Percentiles rank a stretch among this genome's conserved stretches.
Evolutionary conservation across 805 yeast genomes (phyloP).

Genomic region (Ogataea siamensis): DNA sequence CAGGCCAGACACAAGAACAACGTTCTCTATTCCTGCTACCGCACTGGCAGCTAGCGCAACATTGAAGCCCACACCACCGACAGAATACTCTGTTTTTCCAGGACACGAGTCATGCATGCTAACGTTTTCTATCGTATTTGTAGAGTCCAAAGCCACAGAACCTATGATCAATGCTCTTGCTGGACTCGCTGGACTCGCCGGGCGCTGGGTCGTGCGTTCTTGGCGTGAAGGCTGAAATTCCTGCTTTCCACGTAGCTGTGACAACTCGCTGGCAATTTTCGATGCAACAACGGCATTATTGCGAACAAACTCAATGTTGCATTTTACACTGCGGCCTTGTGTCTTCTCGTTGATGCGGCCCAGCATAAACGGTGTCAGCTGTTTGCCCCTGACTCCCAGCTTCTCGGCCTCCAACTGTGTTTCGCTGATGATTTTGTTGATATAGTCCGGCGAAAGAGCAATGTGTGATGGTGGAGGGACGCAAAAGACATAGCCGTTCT

Average conservation of each 20-base stretch:
- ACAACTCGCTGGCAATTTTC: conserved; percentile 56
- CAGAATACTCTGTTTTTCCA: conserved; percentile 49
- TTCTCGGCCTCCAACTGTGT: conserved; percentile 57
- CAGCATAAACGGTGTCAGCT: conserved; percentile 75
- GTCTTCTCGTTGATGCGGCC: conserved; percentile 65
- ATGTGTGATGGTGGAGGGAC: conserved; percentile 71
- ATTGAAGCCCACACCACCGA: conserved; percentile 88
- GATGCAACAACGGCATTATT: conserved; percentile 74
- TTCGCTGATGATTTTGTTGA: conserved; percentile 52
- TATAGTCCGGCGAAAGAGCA: conserved; percentile 55
- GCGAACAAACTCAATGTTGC: conserved; percentile 72
- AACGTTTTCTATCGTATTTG: conserved; percentile 44
- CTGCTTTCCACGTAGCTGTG: conserved; percentile 3
- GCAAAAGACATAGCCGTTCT: conserved; percentile 75
- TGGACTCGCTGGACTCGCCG: too few species aligned
- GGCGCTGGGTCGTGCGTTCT: too few species aligned
- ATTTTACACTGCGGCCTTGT: conserved; percentile 62
- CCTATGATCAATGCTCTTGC: conserved; percentile 56
- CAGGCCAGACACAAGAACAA: conserved; percentile 51
- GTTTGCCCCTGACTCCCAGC: conserved; percentile 63
- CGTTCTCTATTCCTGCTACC: conserved; percentile 27
- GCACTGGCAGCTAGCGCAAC: conserved; percentile 63
- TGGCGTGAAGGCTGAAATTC: too few species aligned
- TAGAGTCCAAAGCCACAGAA: conserved; percentile 72
- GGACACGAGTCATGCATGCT: conserved; percentile 68